phyloP scores from a whole-genome alignment of 2,329 filamentous ascomycete species.

The Chalaropsis ovoidea region DNA sequence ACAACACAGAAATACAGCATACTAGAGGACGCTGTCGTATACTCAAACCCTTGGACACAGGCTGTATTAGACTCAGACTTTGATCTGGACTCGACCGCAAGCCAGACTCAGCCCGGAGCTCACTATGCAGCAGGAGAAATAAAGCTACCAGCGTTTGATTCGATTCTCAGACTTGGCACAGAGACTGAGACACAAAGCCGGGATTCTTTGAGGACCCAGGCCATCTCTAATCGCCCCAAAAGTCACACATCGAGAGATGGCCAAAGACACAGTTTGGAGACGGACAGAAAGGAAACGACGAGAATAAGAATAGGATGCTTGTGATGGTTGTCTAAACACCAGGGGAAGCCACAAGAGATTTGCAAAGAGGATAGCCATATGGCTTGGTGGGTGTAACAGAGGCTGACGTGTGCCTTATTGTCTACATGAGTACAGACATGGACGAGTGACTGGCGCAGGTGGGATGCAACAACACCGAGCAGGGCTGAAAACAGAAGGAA shows the following conservation, averaged over 20 bases:
- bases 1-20: neutral
- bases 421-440: neutral
- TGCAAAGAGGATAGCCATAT: neutral
- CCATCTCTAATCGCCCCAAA: neutral
- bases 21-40: neutral
- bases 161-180: neutral
- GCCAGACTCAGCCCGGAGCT: neutral
- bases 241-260: neutral
- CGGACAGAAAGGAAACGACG: neutral
- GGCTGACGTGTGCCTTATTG: neutral
- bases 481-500: neutral
- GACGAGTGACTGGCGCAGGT: neutral
- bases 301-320: neutral
- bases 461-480: neutral
- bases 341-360: neutral
- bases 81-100: neutral
- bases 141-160: neutral
- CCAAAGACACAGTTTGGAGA: neutral
- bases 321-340: neutral
- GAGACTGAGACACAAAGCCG: neutral
- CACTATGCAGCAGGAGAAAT: neutral
- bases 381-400: neutral
- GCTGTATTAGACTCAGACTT: constrained; percentile 5
- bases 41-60: neutral
- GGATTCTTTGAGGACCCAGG: neutral